A percentile compares a stretch with the other conserved stretches of the same genome.
Evolutionary conservation across 805 yeast genomes (phyloP).

Genomic region (Limtongia smithiae): DNA sequence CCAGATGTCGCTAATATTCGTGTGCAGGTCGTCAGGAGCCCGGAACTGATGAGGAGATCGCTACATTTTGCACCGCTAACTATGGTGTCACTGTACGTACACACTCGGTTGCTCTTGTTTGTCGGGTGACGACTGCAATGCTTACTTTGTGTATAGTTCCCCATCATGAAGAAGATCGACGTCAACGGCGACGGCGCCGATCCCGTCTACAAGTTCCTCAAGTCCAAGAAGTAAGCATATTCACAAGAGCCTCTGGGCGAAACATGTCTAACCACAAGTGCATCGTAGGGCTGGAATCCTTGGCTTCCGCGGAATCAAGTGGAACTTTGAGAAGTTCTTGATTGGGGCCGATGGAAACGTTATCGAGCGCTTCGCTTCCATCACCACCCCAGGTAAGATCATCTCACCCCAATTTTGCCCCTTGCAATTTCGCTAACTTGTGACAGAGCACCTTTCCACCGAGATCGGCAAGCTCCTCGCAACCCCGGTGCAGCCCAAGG

Average conservation of each 20-base stretch:
- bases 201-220: slow-evolving; percentile 76
- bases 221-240: slow-evolving; percentile 48
- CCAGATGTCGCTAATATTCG: neutral
- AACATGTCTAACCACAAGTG: neutral
- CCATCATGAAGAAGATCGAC: slow-evolving; percentile 77
- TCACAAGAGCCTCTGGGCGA: neutral
- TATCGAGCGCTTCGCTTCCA: slow-evolving; percentile 58
- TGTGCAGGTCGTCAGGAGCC: slow-evolving; percentile 62
- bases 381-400: slow-evolving; percentile 54
- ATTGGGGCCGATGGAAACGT: slow-evolving; percentile 57
- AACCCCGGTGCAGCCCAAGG: too few relatives aligned
- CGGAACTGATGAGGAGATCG: slow-evolving; percentile 59
- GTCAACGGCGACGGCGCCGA: slow-evolving; percentile 83
- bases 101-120: neutral
- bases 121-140: neutral
- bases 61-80: slow-evolving; percentile 67
- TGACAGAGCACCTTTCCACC: slow-evolving; percentile 8
- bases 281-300: slow-evolving; percentile 42
- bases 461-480: slow-evolving; percentile 2
- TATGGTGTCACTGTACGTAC: slow-evolving; percentile 66
- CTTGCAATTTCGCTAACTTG: neutral
- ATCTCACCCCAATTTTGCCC: neutral
- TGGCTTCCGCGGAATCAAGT: slow-evolving; percentile 69
- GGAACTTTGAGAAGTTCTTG: slow-evolving; percentile 79
- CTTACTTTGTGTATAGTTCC: slow-evolving; percentile 48